Evolutionary conservation across 129 eudicot genomes (phyloP).

Genomic region (Glebionis coronaria): DNA sequence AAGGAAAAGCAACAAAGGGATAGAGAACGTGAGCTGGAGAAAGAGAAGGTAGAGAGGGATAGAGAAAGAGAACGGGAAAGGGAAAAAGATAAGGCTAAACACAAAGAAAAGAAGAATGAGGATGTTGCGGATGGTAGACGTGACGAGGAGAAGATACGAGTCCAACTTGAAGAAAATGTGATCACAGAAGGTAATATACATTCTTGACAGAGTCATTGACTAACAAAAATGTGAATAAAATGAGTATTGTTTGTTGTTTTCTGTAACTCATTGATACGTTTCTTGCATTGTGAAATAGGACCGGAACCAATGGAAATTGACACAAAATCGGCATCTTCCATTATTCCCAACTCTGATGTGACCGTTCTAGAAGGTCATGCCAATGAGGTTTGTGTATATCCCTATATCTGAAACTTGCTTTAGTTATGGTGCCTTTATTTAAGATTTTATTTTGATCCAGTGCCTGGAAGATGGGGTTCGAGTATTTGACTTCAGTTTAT

Average conservation of each 20-base stretch:
- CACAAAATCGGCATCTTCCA: slow-evolving; percentile 43
- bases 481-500: neutral
- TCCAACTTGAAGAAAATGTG: no score
- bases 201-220: neutral
- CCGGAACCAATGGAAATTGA: slow-evolving; percentile 88
- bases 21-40: slow-evolving; percentile 51
- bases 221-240: neutral
- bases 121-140: no score
- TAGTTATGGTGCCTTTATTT: neutral
- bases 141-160: no score
- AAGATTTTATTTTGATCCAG: slow-evolving; percentile 7
- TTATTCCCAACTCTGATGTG: slow-evolving; percentile 67
- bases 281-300: slow-evolving; percentile 35
- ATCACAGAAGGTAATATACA: no score
- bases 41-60: slow-evolving; percentile 43
- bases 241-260: neutral
- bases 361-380: slow-evolving; percentile 78
- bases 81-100: no score
- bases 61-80: no score
- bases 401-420: slow-evolving; percentile 1
- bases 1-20: no score
- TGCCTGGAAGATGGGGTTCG: neutral
- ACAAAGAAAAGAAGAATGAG: no score
- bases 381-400: slow-evolving; percentile 64
- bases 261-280: neutral